Conservation (phyloP, 2,329 filamentous ascomycete genomes). For the Botrytis deweyae region DNA sequence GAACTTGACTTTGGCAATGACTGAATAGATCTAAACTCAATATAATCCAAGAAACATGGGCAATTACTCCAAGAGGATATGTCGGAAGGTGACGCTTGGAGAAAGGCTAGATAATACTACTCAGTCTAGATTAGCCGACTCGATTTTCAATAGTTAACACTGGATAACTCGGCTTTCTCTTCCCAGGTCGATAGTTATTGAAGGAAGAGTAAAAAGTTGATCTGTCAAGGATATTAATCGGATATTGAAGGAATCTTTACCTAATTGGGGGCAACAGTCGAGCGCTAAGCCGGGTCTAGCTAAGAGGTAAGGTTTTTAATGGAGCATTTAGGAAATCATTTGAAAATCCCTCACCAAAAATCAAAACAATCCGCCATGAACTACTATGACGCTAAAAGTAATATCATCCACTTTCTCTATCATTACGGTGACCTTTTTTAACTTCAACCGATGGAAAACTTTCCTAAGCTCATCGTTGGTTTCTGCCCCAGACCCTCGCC, state of each 20-base stretch:
- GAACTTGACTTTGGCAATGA: not conserved
- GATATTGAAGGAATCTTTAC: not conserved
- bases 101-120: not conserved
- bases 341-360: conserved; percentile 23
- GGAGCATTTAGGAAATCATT: conserved; percentile 12
- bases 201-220: not conserved
- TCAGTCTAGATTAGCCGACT: not conserved
- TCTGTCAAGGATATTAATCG: conserved; percentile 10
- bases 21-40: not conserved
- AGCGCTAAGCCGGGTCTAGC: not conserved
- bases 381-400: not conserved
- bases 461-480: not conserved
- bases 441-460: not conserved
- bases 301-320: not conserved
- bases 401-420: conserved; percentile 8
- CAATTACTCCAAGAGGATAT: not conserved
- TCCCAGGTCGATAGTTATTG: not conserved
- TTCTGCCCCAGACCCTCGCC: conserved; percentile 18
- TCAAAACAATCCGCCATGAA: not conserved
- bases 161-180: conserved; percentile 8
- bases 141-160: no score
- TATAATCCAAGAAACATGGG: not conserved
- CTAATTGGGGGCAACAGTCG: not conserved
- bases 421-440: conserved; percentile 3
- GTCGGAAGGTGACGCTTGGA: not conserved